phyloP scores from a whole-genome alignment of 1,284 basidiomycete genomes.

The Rhodotorula sp. region DNA sequence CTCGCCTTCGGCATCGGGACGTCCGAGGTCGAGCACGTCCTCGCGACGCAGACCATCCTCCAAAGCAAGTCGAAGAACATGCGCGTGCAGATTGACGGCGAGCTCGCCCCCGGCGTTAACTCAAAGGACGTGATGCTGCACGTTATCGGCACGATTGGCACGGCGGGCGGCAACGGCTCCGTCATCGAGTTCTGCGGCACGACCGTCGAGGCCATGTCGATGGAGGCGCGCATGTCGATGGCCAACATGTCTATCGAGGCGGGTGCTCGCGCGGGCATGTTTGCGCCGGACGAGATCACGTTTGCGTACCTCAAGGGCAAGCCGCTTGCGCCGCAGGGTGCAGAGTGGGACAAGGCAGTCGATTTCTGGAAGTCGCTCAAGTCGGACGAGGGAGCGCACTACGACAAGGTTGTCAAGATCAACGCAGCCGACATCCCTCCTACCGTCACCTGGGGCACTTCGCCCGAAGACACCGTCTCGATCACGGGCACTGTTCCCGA shows the following conservation, averaged over 20 bases:
- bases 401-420: conserved; percentile 84
- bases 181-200: conserved; percentile 93
- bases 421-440: conserved; percentile 85
- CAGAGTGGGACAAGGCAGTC: conserved; percentile 83
- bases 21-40: conserved; percentile 94
- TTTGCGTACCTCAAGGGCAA: conserved; percentile 82
- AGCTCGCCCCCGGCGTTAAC: conserved; percentile 78
- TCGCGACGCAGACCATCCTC: conserved; percentile 89
- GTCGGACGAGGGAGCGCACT: conserved; percentile 82
- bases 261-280: conserved; percentile 84
- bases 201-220: conserved; percentile 84
- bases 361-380: conserved; percentile 84
- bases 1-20: conserved; percentile 96
- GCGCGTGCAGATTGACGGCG: conserved; percentile 87
- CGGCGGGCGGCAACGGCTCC: conserved; percentile 86
- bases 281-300: conserved; percentile 88
- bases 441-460: conserved; percentile 95
- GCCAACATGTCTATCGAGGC: conserved; percentile 99
- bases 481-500: conserved; percentile 84
- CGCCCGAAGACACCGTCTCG: conserved; percentile 85
- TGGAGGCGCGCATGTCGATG: conserved; percentile 94
- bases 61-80: conserved; percentile 95
- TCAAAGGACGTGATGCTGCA: conserved; percentile 94
- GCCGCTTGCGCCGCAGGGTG: conserved; percentile 77
- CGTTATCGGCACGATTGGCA: conserved; percentile 90